Base-by-base conservation (phyloP, 2,329 filamentous ascomycete species). In the Penicillium sp. region DNA sequence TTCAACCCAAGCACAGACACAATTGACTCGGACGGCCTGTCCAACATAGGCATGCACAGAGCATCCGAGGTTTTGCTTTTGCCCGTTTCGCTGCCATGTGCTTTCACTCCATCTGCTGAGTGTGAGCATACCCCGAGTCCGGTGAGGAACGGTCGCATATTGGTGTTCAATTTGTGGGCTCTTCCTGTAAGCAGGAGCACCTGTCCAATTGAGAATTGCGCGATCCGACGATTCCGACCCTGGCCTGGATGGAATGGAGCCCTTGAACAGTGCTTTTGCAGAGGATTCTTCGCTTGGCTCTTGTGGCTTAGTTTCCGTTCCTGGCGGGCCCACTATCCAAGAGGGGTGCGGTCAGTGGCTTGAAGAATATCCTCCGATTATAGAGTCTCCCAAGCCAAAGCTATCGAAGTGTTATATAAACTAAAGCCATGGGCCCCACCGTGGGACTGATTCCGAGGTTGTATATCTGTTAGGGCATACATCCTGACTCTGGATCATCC, bases 371-470 rank as follows among this genome's bases (percentile, higher is more conserved):
- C 39, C 48, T 50, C 45, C 49, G 42, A 51, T 13, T n/a, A 31
- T 31, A 33, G 33, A 39, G 42, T 23, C 29, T 31, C 12, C 23
- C 23, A 19, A 21, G 12, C 36, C 15, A 4, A 36, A 21, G 25
- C 31, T 33, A n/a, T 41, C 19, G 10, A 35, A 33, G 29, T 15
- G 15, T 43, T 59, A 56, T 61, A 52, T 59, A 54, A 39, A 53
- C 3, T 35, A 15, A 35, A n/a, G 7, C 17, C 19, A 49, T 29
- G 17, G 27, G 29, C 4, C 36, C 19, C 17, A 13, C 12, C 6
- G 12, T 44, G 6, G n/a, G 33, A n/a, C 25, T 19, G 21, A 10
- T 35, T 12, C 19, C 8, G 21, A 29, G 19, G 5, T 12, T 17
- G n/a, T 36, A 19, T 53, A 23, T 50, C 25, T n/a, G 33, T 43